A percentile compares a stretch with the other conserved stretches of the same genome.
Evolutionary conservation across 1,284 basidiomycete genomes (phyloP).

Genomic region (Pseudozyma sp.): DNA sequence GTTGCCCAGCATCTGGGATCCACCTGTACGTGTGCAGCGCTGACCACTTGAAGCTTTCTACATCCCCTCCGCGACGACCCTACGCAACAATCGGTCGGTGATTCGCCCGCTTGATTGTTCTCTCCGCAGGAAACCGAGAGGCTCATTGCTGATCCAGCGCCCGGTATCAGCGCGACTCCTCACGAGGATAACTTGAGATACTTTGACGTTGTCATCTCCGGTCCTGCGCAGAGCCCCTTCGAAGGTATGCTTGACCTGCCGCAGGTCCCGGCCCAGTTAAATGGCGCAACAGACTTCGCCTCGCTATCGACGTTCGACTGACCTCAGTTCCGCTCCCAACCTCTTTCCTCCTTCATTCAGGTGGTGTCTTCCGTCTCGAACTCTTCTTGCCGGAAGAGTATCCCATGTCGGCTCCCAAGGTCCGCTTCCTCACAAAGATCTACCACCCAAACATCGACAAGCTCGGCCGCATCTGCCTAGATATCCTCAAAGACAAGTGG

Average conservation of each 20-base stretch:
- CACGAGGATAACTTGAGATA: conserved; percentile 98
- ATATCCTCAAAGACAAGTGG: conserved; percentile 99
- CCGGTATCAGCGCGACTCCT: conserved; percentile 90
- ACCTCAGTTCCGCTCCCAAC: neutral
- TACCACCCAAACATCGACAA: conserved; percentile 99
- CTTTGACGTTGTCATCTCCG: conserved; percentile 97
- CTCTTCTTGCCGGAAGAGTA: conserved; percentile 98
- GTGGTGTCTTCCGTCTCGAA: conserved; percentile 90
- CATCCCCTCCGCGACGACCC: no score
- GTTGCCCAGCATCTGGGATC: no score
- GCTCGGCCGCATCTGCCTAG: conserved; percentile 95
- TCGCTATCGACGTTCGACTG: neutral
- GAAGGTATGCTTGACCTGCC: conserved; percentile 70
- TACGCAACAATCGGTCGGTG: no score
- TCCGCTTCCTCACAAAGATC: conserved; percentile 98
- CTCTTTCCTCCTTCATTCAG: conserved; percentile 11
- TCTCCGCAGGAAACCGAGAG: conserved; percentile 90
- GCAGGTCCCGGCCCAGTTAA: no score
- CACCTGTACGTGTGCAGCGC: no score
- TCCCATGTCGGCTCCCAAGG: conserved; percentile 98
- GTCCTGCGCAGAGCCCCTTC: conserved; percentile 93
- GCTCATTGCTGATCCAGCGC: conserved; percentile 92
- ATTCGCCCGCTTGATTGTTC: neutral
- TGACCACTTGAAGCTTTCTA: no score
- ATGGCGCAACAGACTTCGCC: no score